Evolutionary conservation across 2,329 filamentous ascomycete species (phyloP).

Genomic region (Cadophora sp.): DNA sequence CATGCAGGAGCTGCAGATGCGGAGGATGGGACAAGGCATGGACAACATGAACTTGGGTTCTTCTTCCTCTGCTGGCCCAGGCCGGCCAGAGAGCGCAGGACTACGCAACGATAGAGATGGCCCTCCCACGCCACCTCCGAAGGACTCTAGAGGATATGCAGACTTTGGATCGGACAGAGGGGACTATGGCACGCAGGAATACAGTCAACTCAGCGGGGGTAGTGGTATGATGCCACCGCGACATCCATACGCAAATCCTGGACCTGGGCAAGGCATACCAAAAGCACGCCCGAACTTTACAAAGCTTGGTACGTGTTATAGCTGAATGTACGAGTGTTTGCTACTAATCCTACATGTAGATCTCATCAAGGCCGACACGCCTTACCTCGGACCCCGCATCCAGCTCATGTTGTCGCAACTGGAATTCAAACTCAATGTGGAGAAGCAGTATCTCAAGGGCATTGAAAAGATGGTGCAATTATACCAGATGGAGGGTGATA

Average conservation of each 20-base stretch:
- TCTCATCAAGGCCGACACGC: slow-evolving; percentile 97
- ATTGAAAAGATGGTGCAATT: slow-evolving; percentile 99
- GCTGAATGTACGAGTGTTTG: slow-evolving; percentile 16
- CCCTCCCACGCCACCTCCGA: slow-evolving; percentile 73
- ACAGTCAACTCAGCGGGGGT: slow-evolving; percentile 67
- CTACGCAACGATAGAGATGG: slow-evolving; percentile 53
- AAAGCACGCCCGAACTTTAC: slow-evolving; percentile 89
- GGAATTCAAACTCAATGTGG: slow-evolving; percentile 97
- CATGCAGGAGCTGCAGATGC: slow-evolving; percentile 85
- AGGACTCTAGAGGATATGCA: slow-evolving; percentile 64
- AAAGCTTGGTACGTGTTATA: slow-evolving; percentile 77
- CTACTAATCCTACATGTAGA: slow-evolving; percentile 61
- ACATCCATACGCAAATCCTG: slow-evolving; percentile 78
- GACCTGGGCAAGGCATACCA: slow-evolving; percentile 70
- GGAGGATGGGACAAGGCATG: slow-evolving; percentile 72
- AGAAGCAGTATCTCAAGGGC: slow-evolving; percentile 98
- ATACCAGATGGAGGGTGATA: slow-evolving; percentile 96
- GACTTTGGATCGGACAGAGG: slow-evolving; percentile 58
- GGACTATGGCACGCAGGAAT: slow-evolving; percentile 67
- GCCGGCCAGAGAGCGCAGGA: slow-evolving; percentile 54
- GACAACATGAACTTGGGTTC: slow-evolving; percentile 67
- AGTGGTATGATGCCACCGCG: slow-evolving; percentile 80
- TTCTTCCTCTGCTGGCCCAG: slow-evolving; percentile 49
- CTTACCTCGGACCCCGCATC: slow-evolving; percentile 93
- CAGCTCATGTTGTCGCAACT: slow-evolving; percentile 99